Base-by-base conservation (phyloP, 2,329 filamentous ascomycete genomes). In the Phyllosticta ampelicida region DNA sequence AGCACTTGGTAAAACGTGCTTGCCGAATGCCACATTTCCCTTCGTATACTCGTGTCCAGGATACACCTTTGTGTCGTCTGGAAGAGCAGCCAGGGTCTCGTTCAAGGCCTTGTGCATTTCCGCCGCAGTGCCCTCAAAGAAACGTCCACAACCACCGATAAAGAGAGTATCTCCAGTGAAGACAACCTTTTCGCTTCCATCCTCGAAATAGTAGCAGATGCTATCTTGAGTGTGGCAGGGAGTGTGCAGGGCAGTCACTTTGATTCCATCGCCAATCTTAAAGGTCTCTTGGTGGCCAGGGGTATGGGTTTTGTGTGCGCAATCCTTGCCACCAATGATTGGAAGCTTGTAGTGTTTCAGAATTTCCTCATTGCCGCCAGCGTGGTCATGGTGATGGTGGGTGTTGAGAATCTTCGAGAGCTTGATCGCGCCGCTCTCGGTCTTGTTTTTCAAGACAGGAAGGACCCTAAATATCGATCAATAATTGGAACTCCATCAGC, bases 31-130 rank as follows among this genome's bases (percentile, higher is more conserved):
- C 67, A 94, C 90, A 68, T 99, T 99, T 55, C 86, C 82, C 74
- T 94, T 96, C n/a, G 94, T 99, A 75, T 99, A 99, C 73, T 97
- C 94, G 67, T 99, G 94, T 3, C 94, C 94, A 18, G 92, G 91
- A 70, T 89, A 99, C 63, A 99, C 89, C 63, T 86, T 86, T 0
- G 94, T 97, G 66, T 97, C 90, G 65, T 95, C 86, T 0, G 94
- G 92, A 58, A 99, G 75, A 5, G 82, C 75, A 2, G 83, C 89
- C 51, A 99, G 80, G 0, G 85, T 89, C 74, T 89, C 84, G 73
- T 99, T 99, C 66, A 99, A 73, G 0, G 94, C 92, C 65, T 83
- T 87, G 75, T 99, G 81, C 94, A 99, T 99, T 77, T 74, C 87
- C 60, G 82, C 80, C 0, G 90, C 84, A 9, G 80, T 90, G 18